Evolutionary conservation across 108 stramenopile species (phyloP).

Genomic region (Cyclotella kingstonii): DNA sequence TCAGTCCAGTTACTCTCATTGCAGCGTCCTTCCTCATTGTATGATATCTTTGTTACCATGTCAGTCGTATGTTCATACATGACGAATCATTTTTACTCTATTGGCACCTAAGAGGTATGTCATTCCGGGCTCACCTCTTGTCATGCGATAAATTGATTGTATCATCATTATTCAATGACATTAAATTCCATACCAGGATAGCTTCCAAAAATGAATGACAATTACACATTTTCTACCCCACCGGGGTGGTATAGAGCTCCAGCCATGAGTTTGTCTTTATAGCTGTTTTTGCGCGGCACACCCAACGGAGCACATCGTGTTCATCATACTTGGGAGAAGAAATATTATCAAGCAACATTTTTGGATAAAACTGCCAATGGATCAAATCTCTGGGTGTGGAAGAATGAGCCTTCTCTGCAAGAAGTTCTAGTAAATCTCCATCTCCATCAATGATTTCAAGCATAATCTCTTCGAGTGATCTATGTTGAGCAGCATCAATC

Average conservation of each 20-base stretch:
- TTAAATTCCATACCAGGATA: background rate
- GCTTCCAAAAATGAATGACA: background rate
- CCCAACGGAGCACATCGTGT: conserved; percentile 27
- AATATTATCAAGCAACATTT: conserved; percentile 35
- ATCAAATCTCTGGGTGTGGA: conserved; percentile 75
- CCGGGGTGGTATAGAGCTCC: conserved; percentile 8
- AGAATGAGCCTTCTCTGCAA: conserved; percentile 53
- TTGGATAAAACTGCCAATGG: conserved; percentile 49
- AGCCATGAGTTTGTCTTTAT: conserved; percentile 15
- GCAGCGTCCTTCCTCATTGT: too few species aligned
- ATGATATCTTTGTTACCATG: too few species aligned
- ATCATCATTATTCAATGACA: conserved; percentile 2
- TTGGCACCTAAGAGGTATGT: too few species aligned
- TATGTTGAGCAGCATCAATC: conserved; percentile 67
- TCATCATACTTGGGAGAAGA: conserved; percentile 2
- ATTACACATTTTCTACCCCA: background rate
- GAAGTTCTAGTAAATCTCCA: conserved; percentile 53
- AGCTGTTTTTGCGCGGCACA: conserved; percentile 20
- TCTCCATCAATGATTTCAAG: conserved; percentile 78
- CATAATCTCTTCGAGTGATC: conserved; percentile 79
- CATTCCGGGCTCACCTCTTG: too few species aligned
- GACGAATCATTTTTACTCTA: too few species aligned
- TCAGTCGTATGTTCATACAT: too few species aligned
- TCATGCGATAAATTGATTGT: too few species aligned
- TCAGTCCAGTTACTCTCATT: too few species aligned